phyloP scores from a whole-genome alignment of 148 eudicot genomes.

The Camellia japonica region DNA sequence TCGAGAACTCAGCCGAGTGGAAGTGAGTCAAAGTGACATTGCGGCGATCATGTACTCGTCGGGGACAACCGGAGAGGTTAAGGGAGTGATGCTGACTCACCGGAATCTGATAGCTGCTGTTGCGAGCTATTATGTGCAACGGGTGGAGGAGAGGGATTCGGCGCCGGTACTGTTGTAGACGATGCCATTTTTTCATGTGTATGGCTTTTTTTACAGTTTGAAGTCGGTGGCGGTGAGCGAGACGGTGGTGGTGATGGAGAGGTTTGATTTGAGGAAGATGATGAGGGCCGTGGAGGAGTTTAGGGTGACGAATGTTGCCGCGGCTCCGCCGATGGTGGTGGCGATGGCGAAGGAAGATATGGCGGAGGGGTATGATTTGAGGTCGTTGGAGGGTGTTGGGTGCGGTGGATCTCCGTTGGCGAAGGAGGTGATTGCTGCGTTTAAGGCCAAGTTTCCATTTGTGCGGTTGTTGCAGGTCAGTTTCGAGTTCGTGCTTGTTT shows the following conservation, averaged over 20 bases:
- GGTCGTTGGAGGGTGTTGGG: conserved; percentile 16
- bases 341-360: conserved; percentile 22
- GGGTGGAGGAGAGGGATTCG: background rate
- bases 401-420: conserved; percentile 24
- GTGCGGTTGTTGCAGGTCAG: background rate
- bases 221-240: conserved; percentile 20
- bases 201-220: conserved; percentile 7
- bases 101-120: conserved; percentile 26
- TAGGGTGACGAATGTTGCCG: conserved; percentile 17
- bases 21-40: conserved; percentile 13
- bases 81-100: conserved; percentile 38
- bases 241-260: conserved; percentile 23
- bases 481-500: background rate
- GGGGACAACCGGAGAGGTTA: conserved; percentile 34
- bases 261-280: conserved; percentile 25
- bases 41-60: conserved; percentile 44
- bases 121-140: background rate
- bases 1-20: background rate
- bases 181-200: conserved; percentile 14
- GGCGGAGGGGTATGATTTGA: conserved; percentile 14
- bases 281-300: conserved; percentile 23
- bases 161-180: conserved; percentile 9
- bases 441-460: conserved; percentile 10
- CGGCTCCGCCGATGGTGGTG: conserved; percentile 29
- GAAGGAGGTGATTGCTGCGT: conserved; percentile 7